A percentile compares a stretch with the other conserved stretches of the same genome.
Conservation (phyloP, 1,139 yeast species). For the Hemisphaericaspora lyxosophila region DNA sequence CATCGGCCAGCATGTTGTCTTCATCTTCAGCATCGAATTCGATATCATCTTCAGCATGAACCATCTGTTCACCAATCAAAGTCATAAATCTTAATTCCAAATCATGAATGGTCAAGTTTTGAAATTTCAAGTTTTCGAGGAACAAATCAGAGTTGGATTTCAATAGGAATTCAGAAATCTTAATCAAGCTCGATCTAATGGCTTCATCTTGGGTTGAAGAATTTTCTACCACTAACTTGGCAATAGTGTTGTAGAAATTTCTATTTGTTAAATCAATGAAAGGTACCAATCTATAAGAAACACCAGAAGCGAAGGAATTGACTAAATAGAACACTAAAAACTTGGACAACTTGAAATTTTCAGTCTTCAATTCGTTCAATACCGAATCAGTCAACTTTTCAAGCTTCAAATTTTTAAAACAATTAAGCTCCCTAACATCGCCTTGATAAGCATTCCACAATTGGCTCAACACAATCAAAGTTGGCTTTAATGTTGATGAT, state of each 20-base stretch:
- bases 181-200: slow-evolving; percentile 33
- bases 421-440: slow-evolving; percentile 13
- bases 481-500: slow-evolving; percentile 30
- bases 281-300: slow-evolving; percentile 23
- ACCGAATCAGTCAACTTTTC: slow-evolving; percentile 5
- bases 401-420: slow-evolving; percentile 19
- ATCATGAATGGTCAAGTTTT: slow-evolving; percentile 44
- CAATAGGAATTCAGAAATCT: slow-evolving; percentile 47
- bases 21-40: slow-evolving; percentile 25
- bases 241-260: slow-evolving; percentile 23
- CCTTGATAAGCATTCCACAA: slow-evolving; percentile 36
- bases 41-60: slow-evolving; percentile 24
- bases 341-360: slow-evolving; percentile 31
- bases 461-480: slow-evolving; percentile 43
- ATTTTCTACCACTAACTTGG: slow-evolving; percentile 23
- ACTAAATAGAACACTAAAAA: slow-evolving; percentile 31
- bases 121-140: slow-evolving; percentile 34
- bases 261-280: slow-evolving; percentile 22
- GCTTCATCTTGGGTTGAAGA: slow-evolving; percentile 19
- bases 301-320: slow-evolving; percentile 18
- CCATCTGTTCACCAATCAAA: slow-evolving; percentile 39
- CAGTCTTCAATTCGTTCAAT: slow-evolving; percentile 20
- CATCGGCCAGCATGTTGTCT: slow-evolving; percentile 15
- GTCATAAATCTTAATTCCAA: slow-evolving; percentile 72
- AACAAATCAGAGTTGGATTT: slow-evolving; percentile 41